Evolutionary conservation across 257 asterid species (phyloP).

Genomic region (Vinca minor): DNA sequence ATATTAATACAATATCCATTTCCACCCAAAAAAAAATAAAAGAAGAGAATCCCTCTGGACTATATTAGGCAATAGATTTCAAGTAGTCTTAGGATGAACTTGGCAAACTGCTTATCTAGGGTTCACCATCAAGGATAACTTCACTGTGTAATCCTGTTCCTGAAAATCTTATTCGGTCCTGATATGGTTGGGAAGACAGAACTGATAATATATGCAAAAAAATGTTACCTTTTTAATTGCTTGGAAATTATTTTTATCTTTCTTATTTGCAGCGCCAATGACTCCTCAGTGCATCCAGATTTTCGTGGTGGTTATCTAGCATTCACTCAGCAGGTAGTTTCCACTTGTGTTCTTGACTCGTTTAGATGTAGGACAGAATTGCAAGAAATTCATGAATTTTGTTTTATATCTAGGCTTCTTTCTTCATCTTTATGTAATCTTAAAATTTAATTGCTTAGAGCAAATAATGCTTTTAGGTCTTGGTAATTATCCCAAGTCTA

Average conservation of each 20-base stretch:
- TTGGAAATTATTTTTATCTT: background rate
- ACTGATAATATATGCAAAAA: background rate
- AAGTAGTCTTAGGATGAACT: slow-evolving; percentile 4
- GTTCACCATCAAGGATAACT: background rate
- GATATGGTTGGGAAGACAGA: background rate
- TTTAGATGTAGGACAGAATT: background rate
- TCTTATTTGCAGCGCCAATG: slow-evolving; percentile 51
- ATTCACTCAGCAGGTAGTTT: slow-evolving; percentile 58
- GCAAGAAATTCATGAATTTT: background rate
- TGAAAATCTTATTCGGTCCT: background rate
- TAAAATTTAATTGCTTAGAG: background rate
- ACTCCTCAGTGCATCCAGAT: slow-evolving; percentile 61
- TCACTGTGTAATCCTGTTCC: background rate
- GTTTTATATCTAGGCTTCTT: background rate
- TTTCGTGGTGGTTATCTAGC: slow-evolving; percentile 85
- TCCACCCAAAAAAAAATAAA: no score
- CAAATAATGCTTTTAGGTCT: no score
- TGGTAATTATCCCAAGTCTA: no score
- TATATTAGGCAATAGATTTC: background rate
- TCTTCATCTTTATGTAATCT: background rate
- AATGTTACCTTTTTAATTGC: background rate
- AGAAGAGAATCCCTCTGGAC: slow-evolving; percentile 3
- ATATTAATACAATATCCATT: no score
- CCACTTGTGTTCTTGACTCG: slow-evolving; percentile 14
- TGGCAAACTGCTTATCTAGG: background rate